Evolutionary conservation across 495 filamentous ascomycete genomes (phyloP).

Genomic region (Geopyxis carbonaria): DNA sequence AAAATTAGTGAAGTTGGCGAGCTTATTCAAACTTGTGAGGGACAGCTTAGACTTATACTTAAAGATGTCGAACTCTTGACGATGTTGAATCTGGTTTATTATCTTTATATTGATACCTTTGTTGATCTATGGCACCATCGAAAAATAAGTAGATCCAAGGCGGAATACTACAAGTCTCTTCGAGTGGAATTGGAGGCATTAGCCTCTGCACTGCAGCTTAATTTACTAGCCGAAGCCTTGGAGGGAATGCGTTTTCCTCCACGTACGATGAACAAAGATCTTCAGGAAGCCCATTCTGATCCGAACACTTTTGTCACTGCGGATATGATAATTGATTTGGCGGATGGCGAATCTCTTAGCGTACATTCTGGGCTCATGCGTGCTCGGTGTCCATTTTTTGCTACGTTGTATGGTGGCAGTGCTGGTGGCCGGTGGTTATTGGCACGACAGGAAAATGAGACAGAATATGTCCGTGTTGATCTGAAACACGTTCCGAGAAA

Average conservation of each 20-base stretch:
- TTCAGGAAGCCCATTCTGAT: conserved; percentile 40
- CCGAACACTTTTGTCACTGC: conserved; percentile 51
- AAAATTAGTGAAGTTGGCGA: conserved; percentile 6
- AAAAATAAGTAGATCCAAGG: conserved; percentile 3
- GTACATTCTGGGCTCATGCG: conserved; percentile 66
- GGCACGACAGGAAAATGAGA: conserved; percentile 40
- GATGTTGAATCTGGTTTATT: conserved; percentile 60
- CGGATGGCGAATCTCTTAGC: conserved; percentile 43
- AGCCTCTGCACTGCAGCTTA: conserved; percentile 9
- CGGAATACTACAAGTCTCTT: conserved; percentile 13
- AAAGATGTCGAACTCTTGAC: conserved; percentile 54
- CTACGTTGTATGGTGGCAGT: conserved; percentile 71
- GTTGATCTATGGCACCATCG: conserved; percentile 65
- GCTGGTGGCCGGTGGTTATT: conserved; percentile 70
- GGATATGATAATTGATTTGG: conserved; percentile 61
- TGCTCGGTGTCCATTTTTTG: conserved; percentile 80
- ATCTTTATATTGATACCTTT: conserved; percentile 61
- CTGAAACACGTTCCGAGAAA: conserved; percentile 57
- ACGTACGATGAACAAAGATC: conserved; percentile 41
- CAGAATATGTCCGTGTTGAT: conserved; percentile 50
- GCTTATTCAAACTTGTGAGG: conserved; percentile 1
- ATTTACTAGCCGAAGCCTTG: conserved; percentile 11
- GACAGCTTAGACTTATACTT: conserved; percentile 28
- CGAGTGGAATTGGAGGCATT: conserved; percentile 11
- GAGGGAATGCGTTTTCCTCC: conserved; percentile 33